phyloP scores from a whole-genome alignment of 1,139 yeast species.

The Candida pseudocylindracea region DNA sequence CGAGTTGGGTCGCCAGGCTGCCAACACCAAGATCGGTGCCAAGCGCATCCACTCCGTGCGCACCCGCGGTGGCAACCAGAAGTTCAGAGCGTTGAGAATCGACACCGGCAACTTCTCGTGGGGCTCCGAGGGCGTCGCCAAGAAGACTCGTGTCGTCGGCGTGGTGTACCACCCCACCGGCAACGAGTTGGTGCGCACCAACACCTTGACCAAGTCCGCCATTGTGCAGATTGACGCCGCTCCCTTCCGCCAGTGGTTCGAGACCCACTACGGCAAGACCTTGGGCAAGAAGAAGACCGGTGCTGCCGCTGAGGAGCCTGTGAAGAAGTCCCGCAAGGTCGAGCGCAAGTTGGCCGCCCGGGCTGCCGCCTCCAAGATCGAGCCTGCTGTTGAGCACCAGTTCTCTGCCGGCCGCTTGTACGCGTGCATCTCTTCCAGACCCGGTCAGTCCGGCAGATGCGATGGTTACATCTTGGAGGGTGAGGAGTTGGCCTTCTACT shows the following conservation, averaged over 20 bases:
- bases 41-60: slow-evolving; percentile 98
- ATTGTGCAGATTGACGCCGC: slow-evolving; percentile 99
- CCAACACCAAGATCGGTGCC: slow-evolving; percentile 97
- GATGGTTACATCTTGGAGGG: slow-evolving; percentile 99
- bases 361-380: slow-evolving; percentile 67
- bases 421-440: slow-evolving; percentile 98
- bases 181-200: slow-evolving; percentile 98
- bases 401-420: slow-evolving; percentile 97
- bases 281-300: slow-evolving; percentile 64
- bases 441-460: slow-evolving; percentile 99
- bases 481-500: slow-evolving; percentile 99
- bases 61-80: slow-evolving; percentile 99
- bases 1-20: slow-evolving; percentile 99
- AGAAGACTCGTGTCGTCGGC: slow-evolving; percentile 97
- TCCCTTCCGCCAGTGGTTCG: slow-evolving; percentile 99
- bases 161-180: slow-evolving; percentile 99
- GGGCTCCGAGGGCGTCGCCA: slow-evolving; percentile 97
- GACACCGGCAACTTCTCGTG: slow-evolving; percentile 99
- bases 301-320: slow-evolving; percentile 24
- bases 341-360: slow-evolving; percentile 87
- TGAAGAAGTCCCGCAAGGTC: slow-evolving; percentile 56
- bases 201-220: slow-evolving; percentile 98
- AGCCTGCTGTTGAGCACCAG: slow-evolving; percentile 82
- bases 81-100: slow-evolving; percentile 98
- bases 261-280: slow-evolving; percentile 89